A percentile compares a stretch with the other conserved stretches of the same genome.
phyloP scores from a whole-genome alignment of 2,329 filamentous ascomycete genomes.

The Exophiala bonariae region DNA sequence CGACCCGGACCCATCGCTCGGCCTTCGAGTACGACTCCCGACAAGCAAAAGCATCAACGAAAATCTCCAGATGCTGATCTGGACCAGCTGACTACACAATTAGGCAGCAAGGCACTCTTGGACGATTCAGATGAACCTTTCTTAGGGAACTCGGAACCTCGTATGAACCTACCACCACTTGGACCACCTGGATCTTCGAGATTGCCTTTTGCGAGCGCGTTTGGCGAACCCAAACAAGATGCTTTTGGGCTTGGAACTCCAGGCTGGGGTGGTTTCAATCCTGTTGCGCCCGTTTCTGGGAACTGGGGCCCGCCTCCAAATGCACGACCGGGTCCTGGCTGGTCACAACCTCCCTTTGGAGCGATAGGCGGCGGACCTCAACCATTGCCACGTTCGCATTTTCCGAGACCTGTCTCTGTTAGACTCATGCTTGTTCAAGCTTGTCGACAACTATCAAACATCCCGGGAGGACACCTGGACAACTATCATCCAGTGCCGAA shows the following conservation, averaged over 20 bases:
- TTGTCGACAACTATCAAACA: conserved; percentile 63
- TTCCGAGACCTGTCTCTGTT: conserved; percentile 67
- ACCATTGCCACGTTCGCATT: conserved; percentile 46
- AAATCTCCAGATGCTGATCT: conserved; percentile 55
- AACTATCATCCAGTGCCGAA: conserved; percentile 70
- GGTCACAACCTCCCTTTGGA: conserved; percentile 47
- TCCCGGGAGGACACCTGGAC: conserved; percentile 46
- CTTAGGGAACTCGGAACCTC: conserved; percentile 39
- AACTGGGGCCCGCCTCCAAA: conserved; percentile 21
- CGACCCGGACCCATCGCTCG: conserved; percentile 85
- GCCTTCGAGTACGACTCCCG: conserved; percentile 69
- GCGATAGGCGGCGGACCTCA: conserved; percentile 39
- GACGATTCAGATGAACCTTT: conserved; percentile 71
- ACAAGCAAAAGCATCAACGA: conserved; percentile 45
- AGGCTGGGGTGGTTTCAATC: conserved; percentile 26
- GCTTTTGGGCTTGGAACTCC: conserved; percentile 22
- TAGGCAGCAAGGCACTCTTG: conserved; percentile 87
- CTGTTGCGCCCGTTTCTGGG: conserved; percentile 12
- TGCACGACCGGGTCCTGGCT: conserved; percentile 35
- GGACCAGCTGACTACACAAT: conserved; percentile 72
- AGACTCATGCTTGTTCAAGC: conserved; percentile 75
- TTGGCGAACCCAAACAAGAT: conserved; percentile 25
- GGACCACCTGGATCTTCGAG: conserved; percentile 56
- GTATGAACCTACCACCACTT: conserved; percentile 39
- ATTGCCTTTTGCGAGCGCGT: conserved; percentile 33